A percentile compares a stretch with the other conserved stretches of the same genome.
Evolutionary conservation across 441 rosid genomes (phyloP).

Genomic region (Syzygium malaccense): DNA sequence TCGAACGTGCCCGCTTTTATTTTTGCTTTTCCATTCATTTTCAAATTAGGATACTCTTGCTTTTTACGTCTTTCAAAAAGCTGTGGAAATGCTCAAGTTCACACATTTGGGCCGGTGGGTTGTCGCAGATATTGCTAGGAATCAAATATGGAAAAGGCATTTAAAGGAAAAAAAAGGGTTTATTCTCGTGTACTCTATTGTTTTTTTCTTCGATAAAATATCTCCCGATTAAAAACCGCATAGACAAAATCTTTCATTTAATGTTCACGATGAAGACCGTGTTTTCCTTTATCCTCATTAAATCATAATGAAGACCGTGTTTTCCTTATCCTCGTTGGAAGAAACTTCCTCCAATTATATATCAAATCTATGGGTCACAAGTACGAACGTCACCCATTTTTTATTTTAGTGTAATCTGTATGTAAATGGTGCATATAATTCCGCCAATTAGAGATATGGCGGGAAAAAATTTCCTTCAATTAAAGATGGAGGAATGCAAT

Average conservation of each 20-base stretch:
- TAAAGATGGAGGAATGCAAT: not conserved
- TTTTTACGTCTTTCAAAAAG: not conserved
- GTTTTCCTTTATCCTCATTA: not conserved
- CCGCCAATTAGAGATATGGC: not conserved
- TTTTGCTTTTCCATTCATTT: not conserved
- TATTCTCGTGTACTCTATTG: not conserved
- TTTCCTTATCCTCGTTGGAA: not conserved
- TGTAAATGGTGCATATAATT: not conserved
- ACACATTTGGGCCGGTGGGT: not conserved
- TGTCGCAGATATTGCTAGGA: not conserved
- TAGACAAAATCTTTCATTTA: not conserved
- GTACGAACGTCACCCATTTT: fast-evolving
- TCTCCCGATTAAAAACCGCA: not conserved
- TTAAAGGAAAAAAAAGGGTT: not conserved
- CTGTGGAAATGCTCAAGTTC: not conserved
- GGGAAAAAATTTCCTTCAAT: not conserved
- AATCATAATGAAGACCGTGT: not conserved
- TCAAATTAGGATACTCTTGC: not conserved
- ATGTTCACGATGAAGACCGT: not conserved
- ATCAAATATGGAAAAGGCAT: not conserved
- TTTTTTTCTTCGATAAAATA: not conserved
- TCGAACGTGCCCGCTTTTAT: not conserved
- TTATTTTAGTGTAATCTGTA: not conserved
- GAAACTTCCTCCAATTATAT: not conserved
- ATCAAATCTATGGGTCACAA: too few species aligned